A percentile compares a stretch with the other conserved stretches of the same genome.
Evolutionary conservation across 2,329 filamentous ascomycete species (phyloP).

Genomic region (Monosporascus sp.): DNA sequence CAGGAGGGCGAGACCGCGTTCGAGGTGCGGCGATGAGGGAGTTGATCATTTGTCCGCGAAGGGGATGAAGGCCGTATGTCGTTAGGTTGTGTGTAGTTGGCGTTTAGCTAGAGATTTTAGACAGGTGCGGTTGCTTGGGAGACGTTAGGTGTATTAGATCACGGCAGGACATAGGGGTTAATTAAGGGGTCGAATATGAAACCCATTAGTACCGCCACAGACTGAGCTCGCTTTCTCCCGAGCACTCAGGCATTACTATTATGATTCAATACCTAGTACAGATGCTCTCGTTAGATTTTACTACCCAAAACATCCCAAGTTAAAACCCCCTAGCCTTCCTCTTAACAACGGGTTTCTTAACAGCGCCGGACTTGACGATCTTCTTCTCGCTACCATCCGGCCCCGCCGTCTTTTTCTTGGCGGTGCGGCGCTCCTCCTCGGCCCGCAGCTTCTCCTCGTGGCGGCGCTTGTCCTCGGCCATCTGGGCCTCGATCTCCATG

Average conservation of each 20-base stretch:
- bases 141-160: too few species aligned
- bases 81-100: background rate
- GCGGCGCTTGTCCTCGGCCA: slow-evolving; percentile 75
- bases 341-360: slow-evolving; percentile 56
- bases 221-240: too few species aligned
- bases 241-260: too few species aligned
- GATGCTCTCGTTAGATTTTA: background rate
- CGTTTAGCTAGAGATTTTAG: background rate
- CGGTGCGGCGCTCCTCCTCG: slow-evolving; percentile 38
- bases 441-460: slow-evolving; percentile 52
- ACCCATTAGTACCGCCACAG: too few species aligned
- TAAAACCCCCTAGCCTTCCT: slow-evolving; percentile 50
- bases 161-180: too few species aligned
- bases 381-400: slow-evolving; percentile 40
- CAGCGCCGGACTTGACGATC: slow-evolving; percentile 55
- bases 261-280: background rate
- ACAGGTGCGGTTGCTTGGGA: too few species aligned
- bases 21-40: slow-evolving; percentile 38
- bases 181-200: too few species aligned
- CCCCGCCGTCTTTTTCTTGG: slow-evolving; percentile 34
- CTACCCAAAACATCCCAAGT: slow-evolving; percentile 1
- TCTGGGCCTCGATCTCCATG: slow-evolving; percentile 89
- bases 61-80: background rate
- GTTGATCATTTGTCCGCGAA: background rate
- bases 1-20: slow-evolving; percentile 67